Percentiles rank a stretch among this genome's conserved stretches.
phyloP scores from a whole-genome alignment of 495 filamentous ascomycete genomes.

The Neurospora sp. region DNA sequence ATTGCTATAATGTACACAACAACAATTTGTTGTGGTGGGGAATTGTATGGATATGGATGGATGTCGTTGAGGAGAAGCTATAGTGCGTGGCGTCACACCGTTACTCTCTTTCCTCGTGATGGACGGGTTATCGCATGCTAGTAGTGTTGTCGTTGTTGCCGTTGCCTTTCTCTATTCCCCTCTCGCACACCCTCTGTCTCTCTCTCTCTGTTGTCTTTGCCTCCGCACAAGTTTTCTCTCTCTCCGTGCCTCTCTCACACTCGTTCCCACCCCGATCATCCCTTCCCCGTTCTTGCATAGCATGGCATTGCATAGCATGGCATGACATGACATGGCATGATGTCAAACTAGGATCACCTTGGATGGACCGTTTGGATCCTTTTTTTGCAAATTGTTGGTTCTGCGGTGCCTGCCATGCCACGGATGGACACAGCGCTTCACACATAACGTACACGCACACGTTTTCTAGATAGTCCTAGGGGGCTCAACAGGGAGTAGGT shows the following conservation, averaged over 20 bases:
- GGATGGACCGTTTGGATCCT: background rate
- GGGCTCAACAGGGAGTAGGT: background rate
- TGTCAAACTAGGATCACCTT: background rate
- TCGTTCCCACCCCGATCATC: background rate
- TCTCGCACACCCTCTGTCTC: background rate
- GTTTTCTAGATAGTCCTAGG: background rate
- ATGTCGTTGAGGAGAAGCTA: background rate
- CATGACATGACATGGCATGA: background rate
- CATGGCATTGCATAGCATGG: background rate
- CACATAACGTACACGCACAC: background rate
- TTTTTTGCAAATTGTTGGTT: background rate
- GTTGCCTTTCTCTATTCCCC: background rate
- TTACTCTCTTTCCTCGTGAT: background rate
- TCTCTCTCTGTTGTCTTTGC: background rate
- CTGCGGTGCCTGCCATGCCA: background rate
- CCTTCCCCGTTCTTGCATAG: background rate
- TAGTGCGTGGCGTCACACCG: background rate
- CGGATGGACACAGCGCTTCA: background rate
- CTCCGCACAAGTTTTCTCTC: background rate
- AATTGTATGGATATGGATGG: background rate
- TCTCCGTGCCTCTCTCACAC: background rate
- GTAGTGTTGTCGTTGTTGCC: background rate
- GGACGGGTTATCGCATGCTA: background rate
- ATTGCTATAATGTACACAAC: background rate
- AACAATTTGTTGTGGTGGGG: background rate